Evolutionary conservation across 805 yeast genomes (phyloP), one percentile per base, ranked within the genome.

Genomic region (Spathaspora passalidarum): DNA sequence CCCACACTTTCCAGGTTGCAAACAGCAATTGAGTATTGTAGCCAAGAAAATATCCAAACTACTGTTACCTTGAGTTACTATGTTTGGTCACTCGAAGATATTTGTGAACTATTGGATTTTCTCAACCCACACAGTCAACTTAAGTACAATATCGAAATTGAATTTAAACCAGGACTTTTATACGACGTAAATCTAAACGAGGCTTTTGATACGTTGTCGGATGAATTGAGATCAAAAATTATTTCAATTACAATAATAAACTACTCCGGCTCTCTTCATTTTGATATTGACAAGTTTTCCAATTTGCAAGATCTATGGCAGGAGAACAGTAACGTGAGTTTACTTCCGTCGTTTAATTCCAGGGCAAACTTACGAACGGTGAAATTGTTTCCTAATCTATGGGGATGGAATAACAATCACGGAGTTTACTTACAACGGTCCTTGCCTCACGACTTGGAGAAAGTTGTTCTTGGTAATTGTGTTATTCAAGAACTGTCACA

Each of bases 141-240:
- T 20, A 40, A 45, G 1, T 55, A 45, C 35, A 55, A 56, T 45
- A 23, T 58, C 5, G 62, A 58, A 34, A 13, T 58, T n/a, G 61
- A 56, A 44, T 56, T 57, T 34, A 58, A 57, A 35, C 51, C 55
- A 8, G 59, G 46, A 5, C 21, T 56, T 7, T 40, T 46, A 21
- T 49, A 44, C 16, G 22, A 47, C 10, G 36, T 59, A 2, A 46
- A 47, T 34, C 32, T 53, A 9, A 37, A 34, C 20, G 26, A 26
- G 6, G 11, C 16, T 18, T 34, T 41, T 19, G 14, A 25, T 13
- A 17, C 16, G 10, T 17, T 41, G 5, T 13, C 42, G 9, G n/a
- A 13, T 10, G 32, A 18, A n/a, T 18, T 36, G 7, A 18, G 34
- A 25, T 22, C 14, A 9, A 14, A 19, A 8, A 32, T 41, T 2